Conservation (phyloP, 2,329 filamentous ascomycete species). For the Aureobasidium namibiae region DNA sequence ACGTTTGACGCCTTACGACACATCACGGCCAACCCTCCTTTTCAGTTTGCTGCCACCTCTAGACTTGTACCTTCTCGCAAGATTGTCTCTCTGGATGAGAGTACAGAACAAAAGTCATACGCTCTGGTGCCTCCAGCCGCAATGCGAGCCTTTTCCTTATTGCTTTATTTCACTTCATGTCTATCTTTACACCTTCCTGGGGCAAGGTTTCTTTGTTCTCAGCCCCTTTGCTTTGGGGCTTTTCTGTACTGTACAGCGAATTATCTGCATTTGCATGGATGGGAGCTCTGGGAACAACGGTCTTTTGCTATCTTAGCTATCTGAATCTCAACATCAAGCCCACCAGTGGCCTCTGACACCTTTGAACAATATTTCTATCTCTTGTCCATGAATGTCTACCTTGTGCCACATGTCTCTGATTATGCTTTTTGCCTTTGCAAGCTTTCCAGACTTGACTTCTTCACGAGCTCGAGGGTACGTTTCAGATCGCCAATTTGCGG, state of each 20-base stretch:
- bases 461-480: neutral
- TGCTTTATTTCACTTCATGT: constrained; percentile 13
- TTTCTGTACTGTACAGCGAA: constrained; percentile 9
- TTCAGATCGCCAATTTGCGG: neutral
- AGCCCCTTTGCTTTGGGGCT: neutral
- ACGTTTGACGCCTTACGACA: constrained; percentile 7
- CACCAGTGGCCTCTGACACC: constrained; percentile 2
- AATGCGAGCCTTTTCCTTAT: neutral
- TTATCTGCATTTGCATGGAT: constrained; percentile 6
- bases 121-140: neutral
- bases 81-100: neutral
- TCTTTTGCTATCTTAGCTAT: constrained; percentile 4
- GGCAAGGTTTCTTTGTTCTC: constrained; percentile 1
- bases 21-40: neutral
- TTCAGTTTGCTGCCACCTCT: neutral
- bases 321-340: constrained; percentile 4
- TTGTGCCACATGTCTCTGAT: neutral
- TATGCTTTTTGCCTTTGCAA: neutral
- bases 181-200: constrained; percentile 8
- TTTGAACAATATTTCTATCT: neutral
- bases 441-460: neutral
- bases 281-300: constrained; percentile 9
- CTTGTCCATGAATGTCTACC: neutral
- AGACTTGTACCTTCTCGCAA: neutral
- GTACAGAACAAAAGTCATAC: neutral